Conservation (phyloP, 805 yeast species). For the Priceomyces haplophilus region DNA sequence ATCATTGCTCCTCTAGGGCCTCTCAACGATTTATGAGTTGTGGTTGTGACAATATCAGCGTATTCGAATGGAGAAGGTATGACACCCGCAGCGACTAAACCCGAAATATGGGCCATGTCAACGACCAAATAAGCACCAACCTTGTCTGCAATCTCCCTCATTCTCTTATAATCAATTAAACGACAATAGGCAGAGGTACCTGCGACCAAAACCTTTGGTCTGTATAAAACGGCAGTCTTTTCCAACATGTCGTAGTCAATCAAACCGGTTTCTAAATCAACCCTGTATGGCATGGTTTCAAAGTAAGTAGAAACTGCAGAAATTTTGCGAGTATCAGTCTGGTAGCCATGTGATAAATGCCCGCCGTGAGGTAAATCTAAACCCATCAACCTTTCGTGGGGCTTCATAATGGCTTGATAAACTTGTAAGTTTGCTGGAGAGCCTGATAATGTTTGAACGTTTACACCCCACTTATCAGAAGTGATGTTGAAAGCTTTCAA, state of each 20-base stretch:
- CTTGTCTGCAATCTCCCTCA: slow-evolving; percentile 86
- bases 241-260: slow-evolving; percentile 89
- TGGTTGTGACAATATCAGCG: slow-evolving; percentile 95
- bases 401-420: slow-evolving; percentile 83
- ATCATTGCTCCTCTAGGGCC: slow-evolving; percentile 99
- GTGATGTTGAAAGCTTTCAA: slow-evolving; percentile 74
- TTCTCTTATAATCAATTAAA: slow-evolving; percentile 82
- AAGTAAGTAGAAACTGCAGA: slow-evolving; percentile 91
- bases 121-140: slow-evolving; percentile 90
- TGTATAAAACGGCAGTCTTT: slow-evolving; percentile 76
- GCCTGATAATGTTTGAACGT: slow-evolving; percentile 92
- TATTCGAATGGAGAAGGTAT: slow-evolving; percentile 89
- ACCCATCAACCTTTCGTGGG: slow-evolving; percentile 95
- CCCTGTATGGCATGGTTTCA: slow-evolving; percentile 96
- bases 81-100: slow-evolving; percentile 92
- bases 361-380: slow-evolving; percentile 98
- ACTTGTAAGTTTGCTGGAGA: slow-evolving; percentile 96
- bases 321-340: slow-evolving; percentile 84
- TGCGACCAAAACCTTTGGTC: slow-evolving; percentile 94
- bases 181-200: slow-evolving; percentile 97
- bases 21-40: slow-evolving; percentile 95
- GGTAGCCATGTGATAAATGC: slow-evolving; percentile 96
- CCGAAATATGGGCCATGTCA: slow-evolving; percentile 98
- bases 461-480: slow-evolving; percentile 92
- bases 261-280: slow-evolving; percentile 79